Conservation (phyloP, 2,329 filamentous ascomycete species). For the Fusarium ambrosium region DNA sequence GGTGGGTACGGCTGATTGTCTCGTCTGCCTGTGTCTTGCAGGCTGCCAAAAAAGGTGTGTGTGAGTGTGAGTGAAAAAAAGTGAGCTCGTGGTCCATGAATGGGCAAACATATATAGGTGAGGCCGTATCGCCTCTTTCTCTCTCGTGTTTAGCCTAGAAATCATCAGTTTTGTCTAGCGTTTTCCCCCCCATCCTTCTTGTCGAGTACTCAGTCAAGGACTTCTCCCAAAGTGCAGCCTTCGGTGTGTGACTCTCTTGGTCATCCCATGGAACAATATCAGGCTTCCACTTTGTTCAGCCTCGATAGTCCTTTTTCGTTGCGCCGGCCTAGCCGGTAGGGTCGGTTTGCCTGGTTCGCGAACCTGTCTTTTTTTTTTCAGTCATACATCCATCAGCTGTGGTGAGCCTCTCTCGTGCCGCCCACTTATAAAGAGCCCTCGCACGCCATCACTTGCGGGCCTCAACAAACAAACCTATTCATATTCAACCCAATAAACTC, state of each 20-base stretch:
- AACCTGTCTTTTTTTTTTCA: slow-evolving; percentile 26
- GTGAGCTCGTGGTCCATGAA: slow-evolving; percentile 12
- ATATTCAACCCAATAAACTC: slow-evolving; percentile 5
- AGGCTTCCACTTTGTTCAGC: slow-evolving; percentile 34
- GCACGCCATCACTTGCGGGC: slow-evolving; percentile 12
- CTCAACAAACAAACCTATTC: slow-evolving; percentile 16
- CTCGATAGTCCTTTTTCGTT: slow-evolving; percentile 34
- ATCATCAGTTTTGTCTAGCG: slow-evolving; percentile 16
- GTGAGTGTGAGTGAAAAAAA: slow-evolving; percentile 10
- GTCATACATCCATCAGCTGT: slow-evolving; percentile 28
- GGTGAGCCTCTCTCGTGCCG: slow-evolving; percentile 17
- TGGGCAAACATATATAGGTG: slow-evolving; percentile 40
- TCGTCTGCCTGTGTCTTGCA: slow-evolving; percentile 36
- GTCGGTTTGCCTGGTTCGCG: slow-evolving; percentile 31
- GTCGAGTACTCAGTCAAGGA: slow-evolving; percentile 16
- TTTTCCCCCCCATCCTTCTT: slow-evolving; percentile 34
- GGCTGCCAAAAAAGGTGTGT: slow-evolving; percentile 20
- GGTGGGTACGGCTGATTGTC: slow-evolving; percentile 30
- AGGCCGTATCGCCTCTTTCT: slow-evolving; percentile 18
- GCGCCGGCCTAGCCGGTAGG: slow-evolving; percentile 38
- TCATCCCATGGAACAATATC: slow-evolving; percentile 38
- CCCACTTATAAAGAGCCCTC: slow-evolving; percentile 33
- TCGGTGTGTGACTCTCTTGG: slow-evolving; percentile 41
- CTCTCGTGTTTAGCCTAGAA: slow-evolving; percentile 5
- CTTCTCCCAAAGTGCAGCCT: slow-evolving; percentile 22